A percentile compares a stretch with the other conserved stretches of the same genome.
Conservation (phyloP, 2,329 filamentous ascomycete species). For the Thermothelomyces thermophilus region DNA sequence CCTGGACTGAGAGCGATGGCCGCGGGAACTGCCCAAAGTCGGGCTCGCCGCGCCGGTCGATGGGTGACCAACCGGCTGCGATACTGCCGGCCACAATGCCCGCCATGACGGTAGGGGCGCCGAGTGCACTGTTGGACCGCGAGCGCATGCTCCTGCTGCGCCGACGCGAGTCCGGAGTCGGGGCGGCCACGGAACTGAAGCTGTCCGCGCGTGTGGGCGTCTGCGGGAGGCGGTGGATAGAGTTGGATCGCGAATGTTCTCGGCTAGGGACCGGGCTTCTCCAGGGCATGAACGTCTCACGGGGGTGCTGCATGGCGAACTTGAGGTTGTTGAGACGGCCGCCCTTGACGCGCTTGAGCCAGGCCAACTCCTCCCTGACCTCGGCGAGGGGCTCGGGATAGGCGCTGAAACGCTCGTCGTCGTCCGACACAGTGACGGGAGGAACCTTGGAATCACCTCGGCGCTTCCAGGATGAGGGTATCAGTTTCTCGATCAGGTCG, state of each 20-base stretch:
- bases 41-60: slow-evolving; percentile 43
- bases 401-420: slow-evolving; percentile 54
- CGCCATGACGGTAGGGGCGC: slow-evolving; percentile 73
- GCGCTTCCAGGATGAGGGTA: slow-evolving; percentile 49
- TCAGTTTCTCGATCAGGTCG: slow-evolving; percentile 47
- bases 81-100: slow-evolving; percentile 73
- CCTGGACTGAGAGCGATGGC: slow-evolving; percentile 23
- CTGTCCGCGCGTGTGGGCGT: slow-evolving; percentile 57
- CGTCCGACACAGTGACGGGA: slow-evolving; percentile 56
- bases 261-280: slow-evolving; percentile 58
- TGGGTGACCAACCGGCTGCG: slow-evolving; percentile 69
- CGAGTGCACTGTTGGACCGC: slow-evolving; percentile 63
- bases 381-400: slow-evolving; percentile 69
- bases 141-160: slow-evolving; percentile 62
- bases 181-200: slow-evolving; percentile 35
- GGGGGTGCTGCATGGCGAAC: slow-evolving; percentile 70
- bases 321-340: slow-evolving; percentile 75
- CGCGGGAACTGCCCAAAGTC: slow-evolving; percentile 33
- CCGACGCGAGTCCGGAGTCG: slow-evolving; percentile 53
- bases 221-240: slow-evolving; percentile 46
- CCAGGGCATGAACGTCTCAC: slow-evolving; percentile 58
- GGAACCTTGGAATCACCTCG: slow-evolving; percentile 40
- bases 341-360: slow-evolving; percentile 73
- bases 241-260: slow-evolving; percentile 58
- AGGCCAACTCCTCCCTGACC: slow-evolving; percentile 72